Conservation (phyloP, 306 rosid species). For the Medicago arabica region DNA sequence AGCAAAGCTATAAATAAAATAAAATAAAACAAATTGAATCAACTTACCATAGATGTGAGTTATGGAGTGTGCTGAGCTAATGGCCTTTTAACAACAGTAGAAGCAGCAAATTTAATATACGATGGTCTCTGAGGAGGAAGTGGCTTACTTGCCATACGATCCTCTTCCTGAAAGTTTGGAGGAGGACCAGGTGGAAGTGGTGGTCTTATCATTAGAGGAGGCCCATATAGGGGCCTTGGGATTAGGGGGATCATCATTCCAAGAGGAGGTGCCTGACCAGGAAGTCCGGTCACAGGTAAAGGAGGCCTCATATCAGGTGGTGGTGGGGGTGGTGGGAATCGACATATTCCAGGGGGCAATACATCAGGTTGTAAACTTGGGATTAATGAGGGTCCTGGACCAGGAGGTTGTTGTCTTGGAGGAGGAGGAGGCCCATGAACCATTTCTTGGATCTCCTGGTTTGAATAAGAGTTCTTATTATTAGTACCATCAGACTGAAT, state of each 20-base stretch:
- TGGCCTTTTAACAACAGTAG: slow-evolving; percentile 97
- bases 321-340: slow-evolving; percentile 84
- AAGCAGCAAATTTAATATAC: slow-evolving; percentile 93
- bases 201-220: slow-evolving; percentile 97
- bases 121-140: slow-evolving; percentile 82
- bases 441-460: slow-evolving; percentile 67
- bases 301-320: slow-evolving; percentile 87
- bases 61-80: slow-evolving; percentile 99
- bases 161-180: slow-evolving; percentile 79
- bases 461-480: slow-evolving; percentile 49
- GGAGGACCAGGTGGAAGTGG: slow-evolving; percentile 99
- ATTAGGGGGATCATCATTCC: slow-evolving; percentile 88
- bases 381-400: slow-evolving; percentile 66
- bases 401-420: slow-evolving; percentile 72
- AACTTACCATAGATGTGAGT: slow-evolving; percentile 93
- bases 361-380: slow-evolving; percentile 75
- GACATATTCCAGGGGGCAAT: slow-evolving; percentile 90
- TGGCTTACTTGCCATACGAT: slow-evolving; percentile 50
- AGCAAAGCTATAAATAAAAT: background rate
- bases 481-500: slow-evolving; percentile 68
- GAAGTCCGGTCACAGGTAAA: slow-evolving; percentile 69
- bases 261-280: slow-evolving; percentile 73
- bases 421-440: slow-evolving; percentile 81
- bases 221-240: slow-evolving; percentile 93
- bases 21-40: slow-evolving; percentile 21